Conservation (phyloP, 2,329 filamentous ascomycete species). For the Monilinia fructicola region DNA sequence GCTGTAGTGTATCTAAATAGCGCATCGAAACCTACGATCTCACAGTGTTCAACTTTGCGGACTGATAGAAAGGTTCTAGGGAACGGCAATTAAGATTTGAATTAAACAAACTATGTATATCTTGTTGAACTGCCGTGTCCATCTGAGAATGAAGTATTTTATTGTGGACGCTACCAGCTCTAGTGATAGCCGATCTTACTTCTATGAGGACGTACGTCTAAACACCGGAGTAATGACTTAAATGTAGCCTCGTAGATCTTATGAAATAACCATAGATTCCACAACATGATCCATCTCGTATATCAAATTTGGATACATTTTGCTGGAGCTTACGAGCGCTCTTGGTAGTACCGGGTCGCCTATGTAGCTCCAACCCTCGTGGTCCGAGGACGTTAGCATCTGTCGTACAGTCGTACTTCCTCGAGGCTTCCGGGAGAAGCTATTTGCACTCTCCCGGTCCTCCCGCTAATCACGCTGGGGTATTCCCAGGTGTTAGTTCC, state of each 20-base stretch:
- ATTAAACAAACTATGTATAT: neutral
- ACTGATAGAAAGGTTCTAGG: neutral
- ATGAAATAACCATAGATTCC: slow-evolving; percentile 5
- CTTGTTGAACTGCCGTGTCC: neutral
- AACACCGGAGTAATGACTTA: neutral
- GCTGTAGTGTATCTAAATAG: slow-evolving; percentile 7
- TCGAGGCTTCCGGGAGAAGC: slow-evolving; percentile 6
- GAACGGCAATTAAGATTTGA: neutral
- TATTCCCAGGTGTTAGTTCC: neutral
- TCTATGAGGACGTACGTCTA: neutral
- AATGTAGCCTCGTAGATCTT: slow-evolving; percentile 4
- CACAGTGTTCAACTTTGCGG: neutral
- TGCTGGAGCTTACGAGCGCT: slow-evolving; percentile 11
- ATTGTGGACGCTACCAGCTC: neutral
- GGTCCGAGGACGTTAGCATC: slow-evolving; percentile 13
- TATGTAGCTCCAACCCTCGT: neutral
- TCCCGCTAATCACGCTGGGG: neutral
- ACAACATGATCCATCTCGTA: slow-evolving; percentile 15
- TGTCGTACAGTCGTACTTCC: slow-evolving; percentile 7
- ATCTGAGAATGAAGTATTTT: neutral
- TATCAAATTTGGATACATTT: slow-evolving; percentile 5
- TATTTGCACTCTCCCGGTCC: slow-evolving; percentile 17
- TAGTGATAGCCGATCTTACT: neutral
- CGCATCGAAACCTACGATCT: slow-evolving; percentile 2
- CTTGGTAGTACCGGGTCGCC: neutral